A percentile compares a stretch with the other conserved stretches of the same genome.
phyloP scores from a whole-genome alignment of 805 yeast species.

The Suhomyces xylopsoci region DNA sequence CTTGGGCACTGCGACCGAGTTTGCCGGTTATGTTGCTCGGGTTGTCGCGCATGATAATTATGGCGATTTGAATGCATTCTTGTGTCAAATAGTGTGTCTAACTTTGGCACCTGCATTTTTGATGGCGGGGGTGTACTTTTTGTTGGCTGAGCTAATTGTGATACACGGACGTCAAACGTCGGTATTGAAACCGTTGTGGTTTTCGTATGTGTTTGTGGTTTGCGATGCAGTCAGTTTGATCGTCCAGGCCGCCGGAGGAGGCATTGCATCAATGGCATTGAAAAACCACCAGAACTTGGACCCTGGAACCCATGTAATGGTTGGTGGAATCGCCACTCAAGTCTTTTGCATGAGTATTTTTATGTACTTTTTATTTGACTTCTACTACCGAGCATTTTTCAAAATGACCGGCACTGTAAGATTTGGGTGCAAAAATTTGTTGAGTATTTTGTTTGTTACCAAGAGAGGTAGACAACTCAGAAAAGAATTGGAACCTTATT shows the following conservation, averaged over 20 bases:
- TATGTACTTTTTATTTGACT: conserved; percentile 46
- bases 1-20: conserved; percentile 57
- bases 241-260: conserved; percentile 78
- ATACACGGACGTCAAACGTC: conserved; percentile 50
- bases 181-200: conserved; percentile 51
- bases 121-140: conserved; percentile 79
- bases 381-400: conserved; percentile 41
- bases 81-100: conserved; percentile 64
- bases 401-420: conserved; percentile 19
- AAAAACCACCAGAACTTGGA: conserved; percentile 22
- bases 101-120: conserved; percentile 81
- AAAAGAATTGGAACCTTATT: conserved; percentile 21
- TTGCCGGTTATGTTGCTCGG: conserved; percentile 67
- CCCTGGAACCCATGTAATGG: conserved; percentile 64
- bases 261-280: conserved; percentile 47
- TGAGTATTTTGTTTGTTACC: conserved; percentile 22
- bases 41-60: conserved; percentile 39
- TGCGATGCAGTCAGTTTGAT: conserved; percentile 64
- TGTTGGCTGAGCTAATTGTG: conserved; percentile 63
- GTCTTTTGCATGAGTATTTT: conserved; percentile 67
- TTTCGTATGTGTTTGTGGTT: conserved; percentile 60
- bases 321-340: conserved; percentile 77
- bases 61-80: conserved; percentile 38
- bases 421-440: conserved; percentile 22
- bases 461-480: conserved; percentile 15